Evolutionary conservation across 2,329 filamentous ascomycete species (phyloP).

Genomic region (Penicillium sp.): DNA sequence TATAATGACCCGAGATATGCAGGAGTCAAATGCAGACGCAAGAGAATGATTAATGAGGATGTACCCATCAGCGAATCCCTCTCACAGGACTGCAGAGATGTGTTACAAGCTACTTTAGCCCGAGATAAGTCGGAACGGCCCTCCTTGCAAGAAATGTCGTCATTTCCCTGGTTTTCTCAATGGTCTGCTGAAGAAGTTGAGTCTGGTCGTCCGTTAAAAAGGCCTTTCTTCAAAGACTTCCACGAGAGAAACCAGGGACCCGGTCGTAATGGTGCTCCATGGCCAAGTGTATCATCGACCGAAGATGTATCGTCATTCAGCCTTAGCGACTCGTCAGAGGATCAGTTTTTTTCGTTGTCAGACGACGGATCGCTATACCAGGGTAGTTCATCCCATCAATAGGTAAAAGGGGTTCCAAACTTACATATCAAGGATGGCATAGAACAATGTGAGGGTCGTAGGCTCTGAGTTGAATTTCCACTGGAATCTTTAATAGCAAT

Average conservation of each 20-base stretch:
- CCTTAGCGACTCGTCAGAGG: background rate
- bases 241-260: background rate
- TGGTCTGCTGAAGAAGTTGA: constrained; percentile 14
- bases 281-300: background rate
- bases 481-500: background rate
- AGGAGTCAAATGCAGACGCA: constrained; percentile 13
- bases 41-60: constrained; percentile 29
- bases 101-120: constrained; percentile 26
- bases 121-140: constrained; percentile 26
- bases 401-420: background rate
- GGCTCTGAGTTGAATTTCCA: too few species aligned
- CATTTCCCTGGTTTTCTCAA: constrained; percentile 30
- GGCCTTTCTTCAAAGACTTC: constrained; percentile 11
- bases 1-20: background rate
- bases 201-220: constrained; percentile 9
- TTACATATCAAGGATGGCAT: background rate
- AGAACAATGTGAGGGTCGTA: too few species aligned
- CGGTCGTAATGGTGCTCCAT: background rate
- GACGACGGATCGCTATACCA: background rate
- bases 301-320: background rate
- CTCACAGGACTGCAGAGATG: constrained; percentile 35
- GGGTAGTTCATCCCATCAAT: too few species aligned
- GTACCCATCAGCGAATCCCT: constrained; percentile 27
- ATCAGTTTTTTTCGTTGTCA: background rate
- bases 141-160: constrained; percentile 21